Evolutionary conservation across 257 asterid species (phyloP).

Genomic region (Datura wrightii): DNA sequence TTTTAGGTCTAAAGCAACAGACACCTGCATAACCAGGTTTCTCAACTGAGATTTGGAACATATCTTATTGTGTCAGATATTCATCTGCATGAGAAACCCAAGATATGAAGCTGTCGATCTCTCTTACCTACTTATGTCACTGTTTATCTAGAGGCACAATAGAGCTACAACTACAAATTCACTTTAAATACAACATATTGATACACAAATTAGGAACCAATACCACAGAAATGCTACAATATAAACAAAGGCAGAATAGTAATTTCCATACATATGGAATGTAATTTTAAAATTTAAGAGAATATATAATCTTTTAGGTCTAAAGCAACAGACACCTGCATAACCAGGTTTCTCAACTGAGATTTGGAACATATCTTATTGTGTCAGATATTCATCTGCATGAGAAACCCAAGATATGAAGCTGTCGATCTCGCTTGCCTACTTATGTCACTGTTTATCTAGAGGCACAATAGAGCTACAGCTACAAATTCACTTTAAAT

Average conservation of each 20-base stretch:
- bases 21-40: neutral
- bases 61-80: neutral
- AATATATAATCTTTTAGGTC: neutral
- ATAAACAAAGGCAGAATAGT: neutral
- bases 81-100: neutral
- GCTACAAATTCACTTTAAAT: too few relatives aligned
- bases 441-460: neutral
- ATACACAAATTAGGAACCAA: neutral
- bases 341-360: neutral
- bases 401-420: neutral
- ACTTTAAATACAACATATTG: neutral
- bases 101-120: neutral
- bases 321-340: neutral
- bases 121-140: neutral
- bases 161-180: neutral
- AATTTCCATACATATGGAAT: neutral
- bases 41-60: slow-evolving; percentile 1
- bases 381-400: neutral
- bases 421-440: neutral
- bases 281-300: neutral
- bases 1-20: neutral
- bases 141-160: neutral
- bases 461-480: neutral
- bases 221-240: neutral
- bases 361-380: slow-evolving; percentile 7